Evolutionary conservation across 2,329 filamentous ascomycete species (phyloP).

Genomic region (Colletotrichum liriopes): DNA sequence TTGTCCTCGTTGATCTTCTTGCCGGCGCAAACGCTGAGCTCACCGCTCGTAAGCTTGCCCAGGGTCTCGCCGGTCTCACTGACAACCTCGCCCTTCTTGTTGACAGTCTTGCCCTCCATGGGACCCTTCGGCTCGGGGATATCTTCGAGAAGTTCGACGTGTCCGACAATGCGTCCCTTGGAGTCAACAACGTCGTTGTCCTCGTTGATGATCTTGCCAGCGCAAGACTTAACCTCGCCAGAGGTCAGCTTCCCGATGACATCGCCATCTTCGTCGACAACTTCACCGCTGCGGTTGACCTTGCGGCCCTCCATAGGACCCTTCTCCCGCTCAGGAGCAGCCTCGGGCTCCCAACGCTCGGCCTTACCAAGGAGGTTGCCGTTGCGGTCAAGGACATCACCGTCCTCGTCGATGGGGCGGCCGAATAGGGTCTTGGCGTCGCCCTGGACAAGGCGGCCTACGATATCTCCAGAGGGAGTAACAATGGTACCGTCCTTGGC

Average conservation of each 20-base stretch:
- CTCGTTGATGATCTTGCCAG: conserved; percentile 79
- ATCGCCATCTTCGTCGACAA: conserved; percentile 73
- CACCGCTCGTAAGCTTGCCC: conserved; percentile 78
- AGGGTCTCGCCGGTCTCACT: conserved; percentile 73
- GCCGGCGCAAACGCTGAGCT: conserved; percentile 74
- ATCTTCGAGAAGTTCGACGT: conserved; percentile 77
- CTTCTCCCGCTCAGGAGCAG: conserved; percentile 66
- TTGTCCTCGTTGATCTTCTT: conserved; percentile 81
- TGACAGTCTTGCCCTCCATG: conserved; percentile 69
- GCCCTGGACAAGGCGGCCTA: conserved; percentile 80
- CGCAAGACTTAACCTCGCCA: conserved; percentile 74
- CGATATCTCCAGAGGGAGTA: conserved; percentile 77
- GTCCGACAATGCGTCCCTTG: conserved; percentile 77
- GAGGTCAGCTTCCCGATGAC: conserved; percentile 78
- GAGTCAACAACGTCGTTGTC: conserved; percentile 81
- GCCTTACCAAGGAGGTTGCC: conserved; percentile 72
- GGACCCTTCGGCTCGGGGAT: conserved; percentile 65
- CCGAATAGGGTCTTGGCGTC: conserved; percentile 82
- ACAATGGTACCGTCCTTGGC: conserved; percentile 79
- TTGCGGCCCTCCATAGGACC: conserved; percentile 68
- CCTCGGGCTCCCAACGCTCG: conserved; percentile 67
- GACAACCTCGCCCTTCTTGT: conserved; percentile 73
- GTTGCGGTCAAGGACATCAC: conserved; percentile 86
- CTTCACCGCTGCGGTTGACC: conserved; percentile 74
- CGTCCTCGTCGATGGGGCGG: conserved; percentile 84